Conservation (phyloP, 2,329 filamentous ascomycete species). For the Ambrosiella xylebori region DNA sequence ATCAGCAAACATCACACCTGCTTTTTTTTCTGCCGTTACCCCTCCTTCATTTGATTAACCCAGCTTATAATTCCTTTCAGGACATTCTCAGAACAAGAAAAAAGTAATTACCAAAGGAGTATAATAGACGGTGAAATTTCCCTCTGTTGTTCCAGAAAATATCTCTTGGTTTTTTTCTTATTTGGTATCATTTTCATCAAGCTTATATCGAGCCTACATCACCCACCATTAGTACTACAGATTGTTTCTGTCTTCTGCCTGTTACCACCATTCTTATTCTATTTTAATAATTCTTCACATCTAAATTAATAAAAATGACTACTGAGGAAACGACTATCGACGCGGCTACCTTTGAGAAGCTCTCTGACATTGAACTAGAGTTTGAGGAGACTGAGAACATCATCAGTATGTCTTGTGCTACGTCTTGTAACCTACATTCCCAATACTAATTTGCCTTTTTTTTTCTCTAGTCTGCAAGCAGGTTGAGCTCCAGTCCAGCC, state of each 20-base stretch:
- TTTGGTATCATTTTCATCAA: too few species aligned
- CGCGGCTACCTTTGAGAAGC: slow-evolving; percentile 51
- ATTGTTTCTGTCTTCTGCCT: neutral
- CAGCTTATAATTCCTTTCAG: too few species aligned
- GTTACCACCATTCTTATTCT: slow-evolving; percentile 8
- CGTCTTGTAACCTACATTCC: neutral
- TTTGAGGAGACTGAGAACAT: slow-evolving; percentile 72
- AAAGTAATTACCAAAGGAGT: too few species aligned
- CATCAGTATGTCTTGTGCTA: slow-evolving; percentile 39
- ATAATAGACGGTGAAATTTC: too few species aligned
- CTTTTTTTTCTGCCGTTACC: too few species aligned
- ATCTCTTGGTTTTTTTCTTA: too few species aligned
- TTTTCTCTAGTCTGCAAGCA: slow-evolving; percentile 49
- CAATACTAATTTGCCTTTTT: slow-evolving; percentile 12
- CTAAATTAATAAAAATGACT: slow-evolving; percentile 19
- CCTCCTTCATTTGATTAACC: too few species aligned
- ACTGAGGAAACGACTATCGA: slow-evolving; percentile 16
- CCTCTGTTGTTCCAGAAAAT: too few species aligned
- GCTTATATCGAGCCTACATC: too few species aligned
- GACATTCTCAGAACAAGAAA: too few species aligned
- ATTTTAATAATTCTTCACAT: slow-evolving; percentile 5
- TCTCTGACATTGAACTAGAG: slow-evolving; percentile 63
- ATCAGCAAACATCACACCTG: too few species aligned
- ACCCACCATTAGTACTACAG: too few species aligned
- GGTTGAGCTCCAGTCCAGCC: slow-evolving; percentile 45